Base-by-base conservation (phyloP, 116 monocot genomes). In the Cymodocea nodosa region DNA sequence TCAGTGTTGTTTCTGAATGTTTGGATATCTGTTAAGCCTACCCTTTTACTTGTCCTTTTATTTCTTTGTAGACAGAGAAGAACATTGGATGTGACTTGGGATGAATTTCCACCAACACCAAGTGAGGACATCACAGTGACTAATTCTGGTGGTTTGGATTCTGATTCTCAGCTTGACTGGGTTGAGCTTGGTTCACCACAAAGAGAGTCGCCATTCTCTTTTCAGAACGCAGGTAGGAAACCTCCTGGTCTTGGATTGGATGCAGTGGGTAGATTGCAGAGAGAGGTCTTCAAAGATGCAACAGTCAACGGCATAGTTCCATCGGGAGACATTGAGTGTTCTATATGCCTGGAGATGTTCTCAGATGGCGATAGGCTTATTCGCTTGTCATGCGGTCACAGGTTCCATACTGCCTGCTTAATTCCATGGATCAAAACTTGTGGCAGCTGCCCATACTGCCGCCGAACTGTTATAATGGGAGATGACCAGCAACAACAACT, bases 391-490 rank as follows among this genome's bases (percentile, higher is more conserved):
- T 88, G 88, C 55, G 51, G 61, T 23, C 88, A 88, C 74, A 68
- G 53, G 62, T 88, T 88, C 63, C 88, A 88, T 59, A 24, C 58
- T 18, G 16, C 0, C 23, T 88, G 90, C 59, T 65, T 90, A 22
- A 66, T 70, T 35, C 83, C 81, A 30, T 90, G 90, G 90, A 24
- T 85, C 13, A 59, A 18, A 17, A 53, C 61, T 44, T 70, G 74
- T 50, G 76, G 77, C 2, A 74, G 79, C 65, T 90, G 90, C 70
- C 90, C 90, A 1, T 81, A 79, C 20, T 90, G 90, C 64, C 68
- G 90, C 64, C 68, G 89, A 67, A 54, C 65, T 15, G 23, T 25
- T 25, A 20, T 65, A 50, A 23, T 25, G 23, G 51, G 44, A 11
- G 44, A 44, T 8, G 12, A 44, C 12, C 44, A 44, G 44, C 8